phyloP scores from a whole-genome alignment of 2,329 filamentous ascomycete species.

The Fusarium metavorans region DNA sequence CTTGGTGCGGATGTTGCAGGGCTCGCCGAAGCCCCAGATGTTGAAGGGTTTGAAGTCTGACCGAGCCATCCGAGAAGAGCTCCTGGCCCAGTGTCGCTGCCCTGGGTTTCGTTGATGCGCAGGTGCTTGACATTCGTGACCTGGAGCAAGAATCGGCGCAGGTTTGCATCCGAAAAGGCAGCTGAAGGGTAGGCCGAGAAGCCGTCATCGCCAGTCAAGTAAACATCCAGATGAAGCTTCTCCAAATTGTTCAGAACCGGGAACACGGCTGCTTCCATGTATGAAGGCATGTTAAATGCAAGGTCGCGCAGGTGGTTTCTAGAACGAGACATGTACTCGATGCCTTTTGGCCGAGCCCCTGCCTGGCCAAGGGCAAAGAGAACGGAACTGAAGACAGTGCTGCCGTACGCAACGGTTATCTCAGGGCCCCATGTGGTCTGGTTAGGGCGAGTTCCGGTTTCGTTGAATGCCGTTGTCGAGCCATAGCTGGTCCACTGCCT shows the following conservation, averaged over 20 bases:
- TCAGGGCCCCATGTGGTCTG: slow-evolving; percentile 10
- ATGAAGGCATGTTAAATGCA: slow-evolving; percentile 61
- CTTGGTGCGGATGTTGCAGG: not conserved
- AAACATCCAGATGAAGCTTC: slow-evolving; percentile 53
- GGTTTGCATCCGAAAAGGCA: slow-evolving; percentile 18
- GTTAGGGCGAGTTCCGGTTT: slow-evolving; percentile 48
- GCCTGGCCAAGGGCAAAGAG: slow-evolving; percentile 58
- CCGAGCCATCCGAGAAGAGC: slow-evolving; percentile 57
- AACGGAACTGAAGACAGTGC: slow-evolving; percentile 54
- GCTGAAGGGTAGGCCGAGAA: not conserved
- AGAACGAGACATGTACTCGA: slow-evolving; percentile 62
- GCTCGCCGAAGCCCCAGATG: slow-evolving; percentile 7
- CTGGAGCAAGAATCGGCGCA: slow-evolving; percentile 43
- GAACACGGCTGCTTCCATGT: slow-evolving; percentile 50
- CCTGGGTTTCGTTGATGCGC: slow-evolving; percentile 58
- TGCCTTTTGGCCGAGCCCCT: slow-evolving; percentile 50
- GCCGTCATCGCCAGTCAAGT: slow-evolving; percentile 28
- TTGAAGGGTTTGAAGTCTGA: slow-evolving; percentile 3
- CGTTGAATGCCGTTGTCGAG: slow-evolving; percentile 50
- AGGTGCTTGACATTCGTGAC: slow-evolving; percentile 61
- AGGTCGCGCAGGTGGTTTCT: slow-evolving; percentile 50
- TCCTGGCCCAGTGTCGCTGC: slow-evolving; percentile 15
- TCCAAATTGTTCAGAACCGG: slow-evolving; percentile 60
- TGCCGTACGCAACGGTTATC: slow-evolving; percentile 39
- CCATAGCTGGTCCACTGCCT: slow-evolving; percentile 69